Base-by-base conservation (phyloP, 2,329 filamentous ascomycete genomes). In the Cryphonectria nitschkei region DNA sequence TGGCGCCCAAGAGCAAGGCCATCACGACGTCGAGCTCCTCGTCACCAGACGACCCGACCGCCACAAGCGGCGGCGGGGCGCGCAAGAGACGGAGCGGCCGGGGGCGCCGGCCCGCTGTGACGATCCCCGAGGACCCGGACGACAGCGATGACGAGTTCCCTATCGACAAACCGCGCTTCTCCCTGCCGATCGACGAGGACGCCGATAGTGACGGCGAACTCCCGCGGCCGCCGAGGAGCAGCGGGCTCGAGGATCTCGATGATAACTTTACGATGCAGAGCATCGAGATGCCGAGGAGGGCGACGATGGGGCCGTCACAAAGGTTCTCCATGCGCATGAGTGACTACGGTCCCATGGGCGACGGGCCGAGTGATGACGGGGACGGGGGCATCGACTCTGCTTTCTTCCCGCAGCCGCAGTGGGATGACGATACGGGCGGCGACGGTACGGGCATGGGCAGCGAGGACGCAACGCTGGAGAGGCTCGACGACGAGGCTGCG, bases 211-310 rank as follows among this genome's bases (percentile, higher is more conserved):
- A 87, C 29, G 85, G 86, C 58, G 81, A 85, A 22, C 81, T 87
- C 32, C 75, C 89, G 69, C 82, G 82, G 54, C 87, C 87, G 11
- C 89, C 88, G 43, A 83, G 82, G 67, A 84, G 86, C 65, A 85
- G 86, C 43, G 82, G 84, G 13, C 76, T 90, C 34, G 88, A 90
- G 68, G 87, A 89, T 37, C 32, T 73, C 34, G 71, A 73, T 50
- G 86, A 89, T 58, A 85, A 90, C 74, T 84, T 84, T 72, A 91
- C 89, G 0, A 78, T 85, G 56, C 84, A 86, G 71, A 90, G 89
- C 1, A 84, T 91, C 39, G 89, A 91, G 78, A 76, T 90, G 65
- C 85, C 88, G 9, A 82, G 89, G 39, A 81, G 89, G 65, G 79
- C 82, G 63, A 82, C 82, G 0, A 76, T 79, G 3, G 80, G 81